Evolutionary conservation across 345 rosid species (phyloP), one percentile per base, ranked within the genome.

Genomic region (Cardamine chenopodiifolia): DNA sequence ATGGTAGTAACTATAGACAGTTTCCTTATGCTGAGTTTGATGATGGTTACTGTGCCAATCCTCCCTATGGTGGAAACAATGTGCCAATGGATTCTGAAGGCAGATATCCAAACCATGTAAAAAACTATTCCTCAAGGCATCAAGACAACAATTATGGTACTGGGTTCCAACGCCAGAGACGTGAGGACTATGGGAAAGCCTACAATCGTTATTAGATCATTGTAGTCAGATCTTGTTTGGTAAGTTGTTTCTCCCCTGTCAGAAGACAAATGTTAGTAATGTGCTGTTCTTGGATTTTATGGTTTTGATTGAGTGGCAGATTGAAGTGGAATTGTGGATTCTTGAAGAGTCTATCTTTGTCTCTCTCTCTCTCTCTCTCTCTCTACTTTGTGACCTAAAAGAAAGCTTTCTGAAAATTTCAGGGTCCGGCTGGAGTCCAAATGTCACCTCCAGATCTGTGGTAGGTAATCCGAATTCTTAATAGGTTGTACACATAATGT

Each of bases 131-230:
- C 57, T 72, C 94, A 28, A 89, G 96, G 80, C 80, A 87, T 80
- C 89, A 89, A 69, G 92, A 88, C 66, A 79, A 78, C 67, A 90
- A 72, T 52, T 55, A 70, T 15, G 66, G 75, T 56, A 28, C 62
- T 26, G 96, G 85, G 70, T 89, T 90, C 80, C 94, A 90, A 68
- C 91, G 82, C 47, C 96, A 84, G 79, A 90, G 94, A 77, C 94
- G 86, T 23, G 96, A 86, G 59, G 90, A 85, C 73, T 95, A 84
- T 83, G 92, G 94, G 66, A 95, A 89, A 84, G 68, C 84, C 47
- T 95, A 90, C 86, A 83, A 85, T 59, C 93, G 89, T 42, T 92
- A 89, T 79, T 95, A 85, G 84, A 62, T 64, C 74, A 69, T 68
- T 26, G 55, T 71, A 48, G 20, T 47, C 45, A 70, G 68, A 78